These are phyloP conservation scores for Urtica urens DNA, from an alignment of 306 rosid genomes.

Conservation along the genomic window DNA sequence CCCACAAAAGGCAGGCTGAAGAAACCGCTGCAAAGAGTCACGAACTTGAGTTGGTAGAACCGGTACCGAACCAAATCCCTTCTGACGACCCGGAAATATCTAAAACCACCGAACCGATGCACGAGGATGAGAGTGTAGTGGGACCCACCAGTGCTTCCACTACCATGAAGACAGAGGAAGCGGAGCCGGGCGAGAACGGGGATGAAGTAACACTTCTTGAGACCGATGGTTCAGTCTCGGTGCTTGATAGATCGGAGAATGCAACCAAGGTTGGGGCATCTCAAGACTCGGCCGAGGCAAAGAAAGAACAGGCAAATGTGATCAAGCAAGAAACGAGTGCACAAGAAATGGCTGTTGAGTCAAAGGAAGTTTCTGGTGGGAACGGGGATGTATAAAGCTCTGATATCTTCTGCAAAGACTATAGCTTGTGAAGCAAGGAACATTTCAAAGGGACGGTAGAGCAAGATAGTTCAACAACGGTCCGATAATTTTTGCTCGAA, in stretches of 20 bases:
- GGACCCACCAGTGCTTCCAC: background rate
- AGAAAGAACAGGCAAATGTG: conserved; percentile 7
- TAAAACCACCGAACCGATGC: conserved; percentile 12
- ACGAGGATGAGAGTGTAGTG: too few species aligned
- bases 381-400: conserved; percentile 11
- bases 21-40: conserved; percentile 33
- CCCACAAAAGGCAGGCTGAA: conserved; percentile 46
- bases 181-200: conserved; percentile 1
- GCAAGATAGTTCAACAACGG: too few species aligned
- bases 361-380: conserved; percentile 18
- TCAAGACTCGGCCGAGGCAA: conserved; percentile 8
- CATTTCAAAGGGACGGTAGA: too few species aligned
- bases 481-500: too few species aligned
- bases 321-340: conserved; percentile 17
- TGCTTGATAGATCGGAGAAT: background rate
- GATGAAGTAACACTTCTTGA: conserved; percentile 13
- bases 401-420: too few species aligned
- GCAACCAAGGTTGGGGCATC: conserved; percentile 11
- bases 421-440: too few species aligned
- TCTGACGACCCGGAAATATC: conserved; percentile 28
- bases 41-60: conserved; percentile 28
- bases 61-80: conserved; percentile 20
- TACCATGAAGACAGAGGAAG: conserved; percentile 24
- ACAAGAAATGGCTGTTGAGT: conserved; percentile 14
- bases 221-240: conserved; percentile 2